Conservation (phyloP, 495 filamentous ascomycete species). For the Talaromyces proteolyticus region DNA sequence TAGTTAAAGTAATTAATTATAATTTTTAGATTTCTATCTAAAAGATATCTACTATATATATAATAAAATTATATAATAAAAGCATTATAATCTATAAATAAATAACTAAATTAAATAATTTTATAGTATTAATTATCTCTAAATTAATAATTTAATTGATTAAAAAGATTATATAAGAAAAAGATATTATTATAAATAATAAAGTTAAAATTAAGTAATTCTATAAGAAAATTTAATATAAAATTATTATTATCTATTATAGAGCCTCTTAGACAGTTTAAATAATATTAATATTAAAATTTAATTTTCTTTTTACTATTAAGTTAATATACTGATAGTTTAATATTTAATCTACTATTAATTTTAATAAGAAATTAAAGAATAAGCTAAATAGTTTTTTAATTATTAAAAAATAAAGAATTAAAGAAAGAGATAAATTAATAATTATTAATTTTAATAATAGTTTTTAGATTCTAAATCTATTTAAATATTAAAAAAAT, state of each 20-base stretch:
- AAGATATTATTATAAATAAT: neutral
- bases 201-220: neutral
- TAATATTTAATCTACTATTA: neutral
- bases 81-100: neutral
- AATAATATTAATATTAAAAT: slow-evolving; percentile 5
- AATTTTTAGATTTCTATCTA: neutral
- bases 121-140: neutral
- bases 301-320: slow-evolving; percentile 3
- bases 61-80: neutral
- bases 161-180: neutral
- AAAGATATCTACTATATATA: neutral
- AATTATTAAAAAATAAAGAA: neutral
- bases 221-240: no score
- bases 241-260: no score
- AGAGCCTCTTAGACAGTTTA: no score
- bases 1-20: neutral
- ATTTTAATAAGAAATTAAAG: neutral
- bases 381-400: slow-evolving; percentile 1
- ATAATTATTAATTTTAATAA: slow-evolving; percentile 3
- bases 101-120: neutral
- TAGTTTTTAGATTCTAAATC: no score
- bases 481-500: neutral
- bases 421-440: neutral
- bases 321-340: neutral
- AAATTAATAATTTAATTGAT: neutral